phyloP scores from a whole-genome alignment of 2,329 filamentous ascomycete genomes.

The Colletotrichum acutatum region DNA sequence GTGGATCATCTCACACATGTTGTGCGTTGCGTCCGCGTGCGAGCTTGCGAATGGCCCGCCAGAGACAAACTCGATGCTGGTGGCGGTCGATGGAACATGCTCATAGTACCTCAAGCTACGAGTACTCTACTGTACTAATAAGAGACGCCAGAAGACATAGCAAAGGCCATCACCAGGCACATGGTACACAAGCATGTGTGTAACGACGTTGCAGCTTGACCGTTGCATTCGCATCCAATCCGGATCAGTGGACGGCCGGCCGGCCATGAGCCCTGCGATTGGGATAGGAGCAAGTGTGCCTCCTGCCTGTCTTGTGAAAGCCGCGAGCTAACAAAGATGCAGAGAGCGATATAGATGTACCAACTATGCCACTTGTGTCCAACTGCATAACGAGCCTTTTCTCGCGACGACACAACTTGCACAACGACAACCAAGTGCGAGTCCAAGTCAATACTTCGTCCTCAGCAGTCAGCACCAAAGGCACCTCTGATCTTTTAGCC shows the following conservation, averaged over 20 bases:
- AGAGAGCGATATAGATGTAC: background rate
- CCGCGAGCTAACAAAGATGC: background rate
- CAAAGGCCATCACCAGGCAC: background rate
- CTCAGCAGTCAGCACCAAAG: background rate
- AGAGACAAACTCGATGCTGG: background rate
- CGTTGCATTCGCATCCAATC: conserved; percentile 13
- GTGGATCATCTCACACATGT: background rate
- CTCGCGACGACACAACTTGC: background rate
- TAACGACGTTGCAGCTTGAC: background rate
- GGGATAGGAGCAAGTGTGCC: background rate
- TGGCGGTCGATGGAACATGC: background rate
- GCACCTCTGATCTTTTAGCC: background rate
- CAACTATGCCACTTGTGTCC: background rate
- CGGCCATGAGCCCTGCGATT: background rate
- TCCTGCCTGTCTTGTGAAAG: background rate
- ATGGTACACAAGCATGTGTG: background rate
- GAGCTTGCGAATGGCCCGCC: background rate
- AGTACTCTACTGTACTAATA: background rate
- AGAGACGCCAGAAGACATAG: background rate
- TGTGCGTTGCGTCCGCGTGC: background rate
- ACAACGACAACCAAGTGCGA: background rate
- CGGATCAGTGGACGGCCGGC: background rate
- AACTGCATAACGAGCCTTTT: background rate
- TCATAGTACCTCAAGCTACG: background rate
- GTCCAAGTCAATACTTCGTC: background rate